These are phyloP conservation scores for Esteya vermicola DNA, from an alignment of 2,329 filamentous ascomycete genomes.

Conservation along the genomic window DNA sequence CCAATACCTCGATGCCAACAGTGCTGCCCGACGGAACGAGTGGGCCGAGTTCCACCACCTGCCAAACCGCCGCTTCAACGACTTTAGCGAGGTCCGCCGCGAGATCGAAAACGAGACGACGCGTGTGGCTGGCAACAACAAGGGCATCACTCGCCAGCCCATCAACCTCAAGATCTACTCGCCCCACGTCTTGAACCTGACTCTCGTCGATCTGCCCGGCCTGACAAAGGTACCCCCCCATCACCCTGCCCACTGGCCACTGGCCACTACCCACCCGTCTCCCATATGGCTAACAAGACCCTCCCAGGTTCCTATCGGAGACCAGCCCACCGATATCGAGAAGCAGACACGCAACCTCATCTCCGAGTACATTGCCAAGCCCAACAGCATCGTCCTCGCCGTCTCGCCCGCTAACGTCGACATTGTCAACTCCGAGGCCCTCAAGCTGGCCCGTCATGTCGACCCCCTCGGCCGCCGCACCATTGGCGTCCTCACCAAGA, in stretches of 20 bases:
- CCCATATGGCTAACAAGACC: no score
- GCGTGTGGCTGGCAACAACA: constrained; percentile 89
- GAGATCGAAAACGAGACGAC: constrained; percentile 96
- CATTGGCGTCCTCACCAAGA: constrained; percentile 96
- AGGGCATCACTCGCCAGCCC: constrained; percentile 86
- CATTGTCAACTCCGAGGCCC: constrained; percentile 93
- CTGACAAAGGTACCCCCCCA: constrained; percentile 78
- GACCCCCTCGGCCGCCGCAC: constrained; percentile 95
- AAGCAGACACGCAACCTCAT: constrained; percentile 93
- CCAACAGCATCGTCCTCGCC: constrained; percentile 93
- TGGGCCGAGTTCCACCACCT: constrained; percentile 98
- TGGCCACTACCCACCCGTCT: neutral
- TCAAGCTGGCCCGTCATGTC: constrained; percentile 92
- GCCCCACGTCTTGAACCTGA: constrained; percentile 92
- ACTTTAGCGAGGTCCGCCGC: constrained; percentile 96
- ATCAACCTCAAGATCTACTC: constrained; percentile 99
- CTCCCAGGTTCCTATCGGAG: constrained; percentile 25
- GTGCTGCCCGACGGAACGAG: constrained; percentile 49
- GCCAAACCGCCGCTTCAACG: constrained; percentile 90
- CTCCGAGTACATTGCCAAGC: constrained; percentile 94
- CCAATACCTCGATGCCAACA: constrained; percentile 64
- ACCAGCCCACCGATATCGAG: constrained; percentile 23
- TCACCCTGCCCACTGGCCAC: no score
- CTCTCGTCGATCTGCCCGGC: constrained; percentile 89
- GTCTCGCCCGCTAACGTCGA: constrained; percentile 96